Conservation (phyloP, 441 rosid genomes). For the Gossypium laxum region DNA sequence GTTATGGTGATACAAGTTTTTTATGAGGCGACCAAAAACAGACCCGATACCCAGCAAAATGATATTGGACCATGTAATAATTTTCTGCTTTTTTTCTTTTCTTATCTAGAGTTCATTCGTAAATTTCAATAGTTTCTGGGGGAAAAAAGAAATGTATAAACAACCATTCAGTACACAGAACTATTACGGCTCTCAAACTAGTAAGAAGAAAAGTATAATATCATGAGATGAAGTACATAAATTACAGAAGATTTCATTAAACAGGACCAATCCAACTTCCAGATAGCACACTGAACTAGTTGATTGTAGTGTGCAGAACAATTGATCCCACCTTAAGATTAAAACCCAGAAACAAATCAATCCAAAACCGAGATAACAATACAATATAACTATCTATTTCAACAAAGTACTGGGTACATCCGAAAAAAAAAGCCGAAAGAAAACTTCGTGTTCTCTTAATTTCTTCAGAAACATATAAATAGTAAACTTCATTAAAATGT, state of each 20-base stretch:
- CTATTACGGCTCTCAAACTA: background rate
- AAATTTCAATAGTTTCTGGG: background rate
- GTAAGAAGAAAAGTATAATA: background rate
- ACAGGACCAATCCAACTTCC: background rate
- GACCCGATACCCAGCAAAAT: background rate
- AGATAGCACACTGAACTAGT: background rate
- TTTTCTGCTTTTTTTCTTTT: background rate
- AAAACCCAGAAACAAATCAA: background rate
- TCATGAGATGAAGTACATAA: background rate
- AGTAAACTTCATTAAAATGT: background rate
- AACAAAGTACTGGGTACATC: background rate
- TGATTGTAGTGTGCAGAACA: background rate
- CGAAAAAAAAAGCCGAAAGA: background rate
- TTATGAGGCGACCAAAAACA: background rate
- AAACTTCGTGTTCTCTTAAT: background rate
- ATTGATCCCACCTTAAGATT: background rate
- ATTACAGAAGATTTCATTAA: conserved; percentile 3
- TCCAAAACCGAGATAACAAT: background rate
- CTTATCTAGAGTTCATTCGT: background rate
- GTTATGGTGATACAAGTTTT: background rate
- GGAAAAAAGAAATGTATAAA: background rate
- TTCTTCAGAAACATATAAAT: background rate
- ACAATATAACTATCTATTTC: background rate
- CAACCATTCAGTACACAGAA: background rate
- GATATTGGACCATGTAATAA: background rate